Evolutionary conservation across 139 green algal genomes (phyloP), one percentile per base, ranked within the genome.

Genomic region (Zygnema circumcarinatum): DNA sequence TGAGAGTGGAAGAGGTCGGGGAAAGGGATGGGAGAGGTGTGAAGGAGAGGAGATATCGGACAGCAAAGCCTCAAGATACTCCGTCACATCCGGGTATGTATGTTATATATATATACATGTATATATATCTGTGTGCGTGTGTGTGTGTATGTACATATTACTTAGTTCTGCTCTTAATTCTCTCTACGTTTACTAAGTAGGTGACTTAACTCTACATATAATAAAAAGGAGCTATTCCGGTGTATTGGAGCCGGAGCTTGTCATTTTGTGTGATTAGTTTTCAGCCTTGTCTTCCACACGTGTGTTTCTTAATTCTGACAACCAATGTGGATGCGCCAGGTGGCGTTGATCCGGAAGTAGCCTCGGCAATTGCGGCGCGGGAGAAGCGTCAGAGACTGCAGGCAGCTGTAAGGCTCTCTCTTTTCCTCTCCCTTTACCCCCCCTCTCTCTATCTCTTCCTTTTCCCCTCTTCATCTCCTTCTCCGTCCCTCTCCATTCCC

Each of bases 71-170:
- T 36, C 41, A 85, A 67, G 79, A 85, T 11, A 85, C 79, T 11
- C 79, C 79, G 11, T 85, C 79, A 38, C 79, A 85, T 40, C 79
- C 79, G 62, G 79, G 79, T 85, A 2, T 52, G 33, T 41, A 3
- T 41, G 69, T 11, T 25, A 78, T 41, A 78, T n/a, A n/a, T n/a
- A n/a, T n/a, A n/a, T n/a, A n/a, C n/a, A n/a, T n/a, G n/a, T n/a
- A n/a, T n/a, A n/a, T n/a, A n/a, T n/a, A n/a, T n/a, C n/a, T n/a
- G n/a, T n/a, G n/a, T n/a, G n/a, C n/a, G n/a, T n/a, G n/a, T n/a
- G n/a, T n/a, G n/a, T n/a, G n/a, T n/a, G n/a, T n/a, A n/a, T n/a
- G n/a, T n/a, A n/a, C n/a, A n/a, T n/a, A n/a, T n/a, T n/a, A n/a
- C n/a, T n/a, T n/a, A n/a, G n/a, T n/a, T n/a, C n/a, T n/a, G n/a